Conservation (phyloP, 805 yeast genomes). For the Metschnikowia hibisci region DNA sequence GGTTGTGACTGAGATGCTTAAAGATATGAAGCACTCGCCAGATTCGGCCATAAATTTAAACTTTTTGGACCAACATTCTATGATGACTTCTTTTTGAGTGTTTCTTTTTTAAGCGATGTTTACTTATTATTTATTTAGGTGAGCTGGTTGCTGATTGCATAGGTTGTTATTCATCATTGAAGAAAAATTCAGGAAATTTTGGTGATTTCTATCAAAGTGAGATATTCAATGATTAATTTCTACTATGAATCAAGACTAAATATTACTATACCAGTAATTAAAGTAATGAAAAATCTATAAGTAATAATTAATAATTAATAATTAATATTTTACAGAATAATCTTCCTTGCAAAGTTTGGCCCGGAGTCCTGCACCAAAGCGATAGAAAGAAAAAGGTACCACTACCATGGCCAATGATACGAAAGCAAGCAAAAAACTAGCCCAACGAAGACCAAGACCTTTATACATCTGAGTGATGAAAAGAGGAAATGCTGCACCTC, state of each 20-base stretch:
- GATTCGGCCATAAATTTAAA: not conserved
- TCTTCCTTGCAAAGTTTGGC: conserved; percentile 64
- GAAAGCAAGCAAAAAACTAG: conserved; percentile 72
- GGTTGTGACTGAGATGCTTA: conserved; percentile 46
- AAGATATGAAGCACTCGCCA: conserved; percentile 49
- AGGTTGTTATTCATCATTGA: too few relatives aligned
- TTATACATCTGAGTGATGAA: conserved; percentile 80
- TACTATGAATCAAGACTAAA: too few relatives aligned
- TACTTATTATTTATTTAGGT: too few relatives aligned
- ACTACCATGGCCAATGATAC: conserved; percentile 72
- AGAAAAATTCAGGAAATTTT: too few relatives aligned
- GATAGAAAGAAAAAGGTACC: conserved; percentile 69
- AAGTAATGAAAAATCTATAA: too few relatives aligned
- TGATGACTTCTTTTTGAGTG: not conserved
- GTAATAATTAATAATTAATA: not conserved
- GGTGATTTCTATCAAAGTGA: too few relatives aligned
- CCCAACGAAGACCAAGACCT: conserved; percentile 74
- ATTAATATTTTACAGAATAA: conserved; percentile 29
- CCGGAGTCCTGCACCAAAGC: conserved; percentile 62
- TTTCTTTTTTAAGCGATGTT: not conserved
- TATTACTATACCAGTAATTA: too few relatives aligned
- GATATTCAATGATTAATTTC: too few relatives aligned
- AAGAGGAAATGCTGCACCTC: conserved; percentile 84
- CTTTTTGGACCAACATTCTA: not conserved
- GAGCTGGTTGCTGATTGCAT: too few relatives aligned